Evolutionary conservation across 129 eudicot genomes (phyloP).

Genomic region (Arctium minus): DNA sequence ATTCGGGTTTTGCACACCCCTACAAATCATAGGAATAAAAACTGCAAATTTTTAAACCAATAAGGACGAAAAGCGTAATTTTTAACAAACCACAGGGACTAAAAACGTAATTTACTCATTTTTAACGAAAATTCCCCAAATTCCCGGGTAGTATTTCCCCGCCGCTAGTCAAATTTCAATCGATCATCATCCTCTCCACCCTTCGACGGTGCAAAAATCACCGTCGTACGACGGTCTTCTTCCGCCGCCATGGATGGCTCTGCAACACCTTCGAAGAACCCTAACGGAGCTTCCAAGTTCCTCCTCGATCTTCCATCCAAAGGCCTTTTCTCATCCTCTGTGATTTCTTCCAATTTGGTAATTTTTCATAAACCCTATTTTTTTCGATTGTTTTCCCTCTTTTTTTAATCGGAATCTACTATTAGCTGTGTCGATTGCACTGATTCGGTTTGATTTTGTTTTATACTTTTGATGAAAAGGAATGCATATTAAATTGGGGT

Average conservation of each 20-base stretch:
- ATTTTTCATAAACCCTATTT: constrained; percentile 22
- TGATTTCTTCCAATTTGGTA: constrained; percentile 62
- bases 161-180: constrained; percentile 15
- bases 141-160: constrained; percentile 14
- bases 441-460: neutral
- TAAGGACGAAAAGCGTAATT: neutral
- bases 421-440: neutral
- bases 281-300: constrained; percentile 34
- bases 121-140: neutral
- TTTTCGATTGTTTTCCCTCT: neutral
- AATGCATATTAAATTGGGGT: neutral
- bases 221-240: neutral
- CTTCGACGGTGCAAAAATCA: constrained; percentile 13
- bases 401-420: neutral
- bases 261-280: constrained; percentile 25
- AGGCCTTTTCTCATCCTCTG: constrained; percentile 67
- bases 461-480: neutral
- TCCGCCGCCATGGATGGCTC: constrained; percentile 34
- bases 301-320: constrained; percentile 74
- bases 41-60: too few relatives aligned
- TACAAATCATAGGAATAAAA: too few relatives aligned
- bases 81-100: neutral
- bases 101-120: neutral
- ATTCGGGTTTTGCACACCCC: too few relatives aligned
- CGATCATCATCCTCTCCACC: neutral